Conservation (phyloP, 371 early-diverging fungal species). For the Mortierella sp. region DNA sequence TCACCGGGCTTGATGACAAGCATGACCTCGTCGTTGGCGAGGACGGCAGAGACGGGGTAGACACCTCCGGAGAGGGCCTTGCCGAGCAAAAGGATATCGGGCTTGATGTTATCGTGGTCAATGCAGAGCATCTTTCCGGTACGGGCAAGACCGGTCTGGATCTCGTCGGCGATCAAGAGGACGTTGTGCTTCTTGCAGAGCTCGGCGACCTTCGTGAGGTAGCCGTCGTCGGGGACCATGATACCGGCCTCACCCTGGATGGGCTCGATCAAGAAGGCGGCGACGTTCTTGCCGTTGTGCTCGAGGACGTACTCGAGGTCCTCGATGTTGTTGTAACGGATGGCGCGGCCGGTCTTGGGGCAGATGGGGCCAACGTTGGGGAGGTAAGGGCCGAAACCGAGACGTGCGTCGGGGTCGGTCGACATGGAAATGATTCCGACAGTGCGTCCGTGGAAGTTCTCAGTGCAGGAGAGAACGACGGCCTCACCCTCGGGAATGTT, state of each 20-base stretch:
- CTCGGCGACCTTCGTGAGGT: conserved; percentile 84
- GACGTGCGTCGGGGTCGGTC: conserved; percentile 90
- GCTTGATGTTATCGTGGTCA: conserved; percentile 91
- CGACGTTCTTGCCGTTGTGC: conserved; percentile 84
- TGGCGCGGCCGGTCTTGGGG: conserved; percentile 73
- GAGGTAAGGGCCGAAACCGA: conserved; percentile 94
- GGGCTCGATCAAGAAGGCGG: conserved; percentile 97
- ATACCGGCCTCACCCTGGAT: conserved; percentile 99
- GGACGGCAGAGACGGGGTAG: conserved; percentile 96
- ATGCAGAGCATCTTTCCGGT: conserved; percentile 96
- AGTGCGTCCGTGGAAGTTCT: conserved; percentile 99
- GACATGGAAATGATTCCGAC: conserved; percentile 95
- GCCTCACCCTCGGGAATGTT: conserved; percentile 88
- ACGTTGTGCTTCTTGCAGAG: conserved; percentile 98
- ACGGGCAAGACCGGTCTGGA: conserved; percentile 97
- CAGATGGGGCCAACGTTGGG: conserved; percentile 89
- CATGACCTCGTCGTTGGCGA: conserved; percentile 93
- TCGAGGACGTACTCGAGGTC: conserved; percentile 91
- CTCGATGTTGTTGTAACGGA: conserved; percentile 89
- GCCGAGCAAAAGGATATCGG: conserved; percentile 95
- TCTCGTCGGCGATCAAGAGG: conserved; percentile 97
- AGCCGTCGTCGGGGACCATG: conserved; percentile 94
- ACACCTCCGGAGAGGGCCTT: conserved; percentile 97
- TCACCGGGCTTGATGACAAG: conserved; percentile 95
- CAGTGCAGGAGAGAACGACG: conserved; percentile 85